Conservation (phyloP, 1,284 basidiomycete species). For the Lignosus rhinocerotis region DNA sequence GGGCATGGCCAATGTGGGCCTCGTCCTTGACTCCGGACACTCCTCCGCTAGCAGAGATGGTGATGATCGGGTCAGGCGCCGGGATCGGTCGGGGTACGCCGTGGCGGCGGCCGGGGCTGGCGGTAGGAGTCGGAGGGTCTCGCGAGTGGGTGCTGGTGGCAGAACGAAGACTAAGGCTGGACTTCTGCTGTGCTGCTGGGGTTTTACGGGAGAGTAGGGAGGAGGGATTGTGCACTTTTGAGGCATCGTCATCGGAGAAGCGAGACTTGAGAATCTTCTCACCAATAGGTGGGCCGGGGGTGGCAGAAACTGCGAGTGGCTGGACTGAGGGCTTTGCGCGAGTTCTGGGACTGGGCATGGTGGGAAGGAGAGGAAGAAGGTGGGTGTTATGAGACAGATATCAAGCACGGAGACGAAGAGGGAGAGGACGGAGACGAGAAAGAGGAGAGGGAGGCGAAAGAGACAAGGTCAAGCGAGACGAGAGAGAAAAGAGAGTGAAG, state of each 20-base stretch:
- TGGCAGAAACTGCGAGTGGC: slow-evolving; percentile 33
- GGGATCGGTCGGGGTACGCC: slow-evolving; percentile 29
- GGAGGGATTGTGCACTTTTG: slow-evolving; percentile 19
- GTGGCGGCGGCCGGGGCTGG: slow-evolving; percentile 13
- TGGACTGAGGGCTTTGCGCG: slow-evolving; percentile 29
- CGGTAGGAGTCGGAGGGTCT: slow-evolving; percentile 2
- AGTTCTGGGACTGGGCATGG: slow-evolving; percentile 23
- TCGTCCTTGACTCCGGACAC: slow-evolving; percentile 18
- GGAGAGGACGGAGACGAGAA: not conserved
- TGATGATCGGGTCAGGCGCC: slow-evolving; percentile 38
- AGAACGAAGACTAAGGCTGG: slow-evolving; percentile 28
- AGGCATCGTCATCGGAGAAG: slow-evolving; percentile 27
- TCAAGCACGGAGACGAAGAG: not conserved
- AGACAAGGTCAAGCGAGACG: slow-evolving; percentile 1
- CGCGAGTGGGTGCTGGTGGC: slow-evolving; percentile 18
- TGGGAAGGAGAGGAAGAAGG: not conserved
- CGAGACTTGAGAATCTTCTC: slow-evolving; percentile 30
- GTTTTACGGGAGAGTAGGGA: slow-evolving; percentile 22
- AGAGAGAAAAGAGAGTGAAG: slow-evolving; percentile 22
- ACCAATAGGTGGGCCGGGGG: slow-evolving; percentile 25
- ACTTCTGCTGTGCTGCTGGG: slow-evolving; percentile 20
- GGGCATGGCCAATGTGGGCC: slow-evolving; percentile 6
- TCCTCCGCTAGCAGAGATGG: slow-evolving; percentile 27
- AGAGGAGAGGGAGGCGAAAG: slow-evolving; percentile 5
- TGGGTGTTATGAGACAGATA: not conserved